phyloP scores from a whole-genome alignment of 805 yeast genomes.

The Saturnispora diversa region DNA sequence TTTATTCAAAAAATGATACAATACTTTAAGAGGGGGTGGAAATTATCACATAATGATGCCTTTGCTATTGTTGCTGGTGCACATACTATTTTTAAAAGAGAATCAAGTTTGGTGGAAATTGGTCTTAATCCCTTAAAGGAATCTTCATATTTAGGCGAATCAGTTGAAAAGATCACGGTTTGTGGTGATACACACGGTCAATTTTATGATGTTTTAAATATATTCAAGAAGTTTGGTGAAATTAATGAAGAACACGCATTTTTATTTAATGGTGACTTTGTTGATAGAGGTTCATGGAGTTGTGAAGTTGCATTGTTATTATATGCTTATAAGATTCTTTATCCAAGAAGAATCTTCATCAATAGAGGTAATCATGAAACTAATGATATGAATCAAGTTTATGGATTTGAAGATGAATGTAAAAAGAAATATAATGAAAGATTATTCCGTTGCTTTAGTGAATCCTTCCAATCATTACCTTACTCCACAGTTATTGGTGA shows the following conservation, averaged over 20 bases:
- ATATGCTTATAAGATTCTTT: conserved; percentile 67
- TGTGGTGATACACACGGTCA: conserved; percentile 99
- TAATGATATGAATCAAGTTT: conserved; percentile 90
- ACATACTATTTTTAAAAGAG: conserved; percentile 52
- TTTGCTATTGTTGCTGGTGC: conserved; percentile 74
- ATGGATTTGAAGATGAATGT: conserved; percentile 95
- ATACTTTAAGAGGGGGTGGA: conserved; percentile 65
- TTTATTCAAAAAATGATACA: conserved; percentile 61
- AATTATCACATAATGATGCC: conserved; percentile 72
- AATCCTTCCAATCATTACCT: conserved; percentile 80
- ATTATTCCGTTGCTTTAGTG: conserved; percentile 74
- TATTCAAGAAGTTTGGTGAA: conserved; percentile 67
- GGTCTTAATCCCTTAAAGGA: conserved; percentile 36
- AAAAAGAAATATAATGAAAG: conserved; percentile 79
- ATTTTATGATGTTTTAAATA: conserved; percentile 77
- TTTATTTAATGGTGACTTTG: conserved; percentile 94
- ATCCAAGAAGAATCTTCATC: conserved; percentile 61
- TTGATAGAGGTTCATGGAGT: conserved; percentile 97
- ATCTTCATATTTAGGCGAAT: conserved; percentile 24
- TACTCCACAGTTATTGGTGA: conserved; percentile 73
- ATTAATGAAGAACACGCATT: conserved; percentile 63
- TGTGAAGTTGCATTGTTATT: conserved; percentile 86
- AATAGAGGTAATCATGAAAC: conserved; percentile 98
- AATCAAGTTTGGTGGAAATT: conserved; percentile 72
- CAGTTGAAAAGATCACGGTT: conserved; percentile 55